phyloP scores from a whole-genome alignment of 768 basidiomycete species.

The Phlegmacium glaucopus region DNA sequence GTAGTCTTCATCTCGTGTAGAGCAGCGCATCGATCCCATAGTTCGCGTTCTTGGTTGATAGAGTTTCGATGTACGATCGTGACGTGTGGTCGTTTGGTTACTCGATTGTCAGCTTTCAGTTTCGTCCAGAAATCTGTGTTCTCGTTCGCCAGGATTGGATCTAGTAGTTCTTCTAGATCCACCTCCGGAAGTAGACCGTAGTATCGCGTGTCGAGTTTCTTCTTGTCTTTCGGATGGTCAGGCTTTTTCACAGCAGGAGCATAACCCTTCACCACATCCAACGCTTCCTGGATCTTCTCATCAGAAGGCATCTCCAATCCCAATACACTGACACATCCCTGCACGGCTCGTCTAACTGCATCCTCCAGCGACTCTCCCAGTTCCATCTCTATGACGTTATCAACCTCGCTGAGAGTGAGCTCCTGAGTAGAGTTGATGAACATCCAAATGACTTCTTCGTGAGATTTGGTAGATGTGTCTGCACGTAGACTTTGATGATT shows the following conservation, averaged over 20 bases:
- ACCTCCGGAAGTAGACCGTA: slow-evolving; percentile 78
- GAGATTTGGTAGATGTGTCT: slow-evolving; percentile 45
- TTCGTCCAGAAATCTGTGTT: slow-evolving; percentile 44
- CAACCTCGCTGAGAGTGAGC: slow-evolving; percentile 58
- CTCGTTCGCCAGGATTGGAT: slow-evolving; percentile 12
- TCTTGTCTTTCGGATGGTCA: slow-evolving; percentile 26
- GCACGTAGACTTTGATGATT: slow-evolving; percentile 84
- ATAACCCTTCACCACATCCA: slow-evolving; percentile 42
- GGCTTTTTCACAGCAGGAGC: slow-evolving; percentile 22
- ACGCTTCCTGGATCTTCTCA: slow-evolving; percentile 55
- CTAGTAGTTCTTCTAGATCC: slow-evolving; percentile 51
- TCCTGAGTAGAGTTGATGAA: slow-evolving; percentile 68
- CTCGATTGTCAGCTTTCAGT: slow-evolving; percentile 42
- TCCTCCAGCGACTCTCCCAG: too few relatives aligned
- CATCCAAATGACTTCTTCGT: slow-evolving; percentile 81
- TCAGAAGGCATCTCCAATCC: slow-evolving; percentile 49
- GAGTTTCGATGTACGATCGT: slow-evolving; percentile 76
- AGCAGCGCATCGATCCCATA: slow-evolving; percentile 49
- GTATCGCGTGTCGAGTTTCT: slow-evolving; percentile 51
- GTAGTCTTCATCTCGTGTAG: slow-evolving; percentile 35
- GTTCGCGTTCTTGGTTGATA: slow-evolving; percentile 21
- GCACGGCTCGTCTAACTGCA: too few relatives aligned
- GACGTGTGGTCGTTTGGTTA: slow-evolving; percentile 71
- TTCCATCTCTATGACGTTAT: slow-evolving; percentile 53
- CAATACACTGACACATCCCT: slow-evolving; percentile 21